Evolutionary conservation across 306 rosid genomes (phyloP).

Genomic region (Morella rubra): DNA sequence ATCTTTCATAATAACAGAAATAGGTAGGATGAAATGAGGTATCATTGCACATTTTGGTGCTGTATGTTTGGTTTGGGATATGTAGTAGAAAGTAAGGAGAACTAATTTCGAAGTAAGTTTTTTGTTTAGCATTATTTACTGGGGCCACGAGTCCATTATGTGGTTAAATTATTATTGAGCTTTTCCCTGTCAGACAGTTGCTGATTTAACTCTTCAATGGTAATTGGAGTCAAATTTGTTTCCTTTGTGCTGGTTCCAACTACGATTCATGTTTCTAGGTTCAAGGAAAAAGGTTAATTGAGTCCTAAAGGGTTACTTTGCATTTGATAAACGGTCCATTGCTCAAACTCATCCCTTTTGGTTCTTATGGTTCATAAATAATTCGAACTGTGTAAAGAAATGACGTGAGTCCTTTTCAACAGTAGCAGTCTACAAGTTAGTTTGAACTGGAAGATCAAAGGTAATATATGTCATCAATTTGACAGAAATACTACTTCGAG

Average conservation of each 20-base stretch:
- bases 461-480: neutral
- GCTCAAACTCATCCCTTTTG: neutral
- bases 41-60: neutral
- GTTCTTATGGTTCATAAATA: too few species aligned
- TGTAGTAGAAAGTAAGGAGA: neutral
- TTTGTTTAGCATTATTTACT: neutral
- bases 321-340: too few species aligned
- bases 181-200: neutral
- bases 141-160: too few species aligned
- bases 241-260: neutral
- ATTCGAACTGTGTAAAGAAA: neutral
- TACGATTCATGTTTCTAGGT: neutral
- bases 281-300: neutral
- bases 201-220: neutral
- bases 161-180: too few species aligned
- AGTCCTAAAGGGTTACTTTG: neutral
- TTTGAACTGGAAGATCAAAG: neutral
- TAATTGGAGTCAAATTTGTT: too few species aligned
- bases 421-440: neutral
- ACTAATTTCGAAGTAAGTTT: neutral
- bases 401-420: neutral
- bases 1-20: constrained; percentile 9
- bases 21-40: neutral
- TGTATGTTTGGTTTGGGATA: neutral
- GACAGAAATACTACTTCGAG: neutral